Evolutionary conservation across 176 grass and related monocot genomes (phyloP).

Genomic region (Zizania latifolia): DNA sequence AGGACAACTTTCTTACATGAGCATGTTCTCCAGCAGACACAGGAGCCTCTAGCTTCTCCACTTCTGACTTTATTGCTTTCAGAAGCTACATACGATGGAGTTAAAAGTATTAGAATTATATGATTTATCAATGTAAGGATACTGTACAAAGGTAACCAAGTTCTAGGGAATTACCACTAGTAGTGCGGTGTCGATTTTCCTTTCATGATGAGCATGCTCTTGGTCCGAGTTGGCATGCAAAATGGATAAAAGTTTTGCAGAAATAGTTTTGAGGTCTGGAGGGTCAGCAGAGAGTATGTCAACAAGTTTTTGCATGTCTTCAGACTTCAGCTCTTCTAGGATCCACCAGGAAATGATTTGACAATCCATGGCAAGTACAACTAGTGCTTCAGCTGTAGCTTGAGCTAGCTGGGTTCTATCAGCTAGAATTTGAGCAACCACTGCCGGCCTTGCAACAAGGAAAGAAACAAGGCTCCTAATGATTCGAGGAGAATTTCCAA

Average conservation of each 20-base stretch:
- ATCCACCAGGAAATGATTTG: neutral
- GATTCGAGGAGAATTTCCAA: neutral
- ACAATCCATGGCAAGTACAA: neutral
- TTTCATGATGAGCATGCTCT: neutral
- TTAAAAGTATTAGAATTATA: too few species aligned
- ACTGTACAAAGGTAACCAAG: neutral
- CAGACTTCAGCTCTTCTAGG: neutral
- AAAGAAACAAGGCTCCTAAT: neutral
- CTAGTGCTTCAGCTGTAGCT: neutral
- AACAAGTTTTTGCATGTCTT: neutral
- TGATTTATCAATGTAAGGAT: neutral
- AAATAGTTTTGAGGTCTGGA: neutral
- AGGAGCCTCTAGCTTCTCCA: neutral
- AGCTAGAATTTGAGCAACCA: neutral
- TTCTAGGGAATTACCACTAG: neutral
- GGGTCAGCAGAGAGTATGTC: neutral
- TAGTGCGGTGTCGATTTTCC: neutral
- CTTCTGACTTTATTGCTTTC: constrained; percentile 4
- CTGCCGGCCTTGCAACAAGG: neutral
- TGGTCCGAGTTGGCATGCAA: neutral
- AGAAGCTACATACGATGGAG: neutral
- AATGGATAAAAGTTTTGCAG: neutral
- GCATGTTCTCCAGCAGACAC: neutral
- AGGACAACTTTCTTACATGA: neutral
- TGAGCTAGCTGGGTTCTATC: neutral